These are phyloP conservation scores for Yarrowia porcina DNA, from an alignment of 805 yeast genomes.

Conservation along the genomic window DNA sequence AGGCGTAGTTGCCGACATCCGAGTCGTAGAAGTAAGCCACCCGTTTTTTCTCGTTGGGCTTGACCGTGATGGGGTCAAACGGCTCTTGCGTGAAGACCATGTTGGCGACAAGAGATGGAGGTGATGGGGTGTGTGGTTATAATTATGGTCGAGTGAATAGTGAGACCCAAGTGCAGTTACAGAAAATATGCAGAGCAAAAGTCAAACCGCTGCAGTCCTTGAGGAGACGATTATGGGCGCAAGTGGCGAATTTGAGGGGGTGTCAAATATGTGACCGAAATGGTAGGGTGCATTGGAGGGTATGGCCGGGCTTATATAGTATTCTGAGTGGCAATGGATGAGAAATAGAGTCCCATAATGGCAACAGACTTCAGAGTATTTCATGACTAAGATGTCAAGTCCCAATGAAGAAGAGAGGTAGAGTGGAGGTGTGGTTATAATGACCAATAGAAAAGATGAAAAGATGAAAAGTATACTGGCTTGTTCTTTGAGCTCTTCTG, in stretches of 20 bases:
- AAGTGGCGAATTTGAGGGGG: too few relatives aligned
- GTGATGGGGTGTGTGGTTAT: neutral
- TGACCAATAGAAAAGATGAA: too few relatives aligned
- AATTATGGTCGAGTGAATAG: neutral
- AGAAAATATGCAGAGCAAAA: conserved; percentile 12
- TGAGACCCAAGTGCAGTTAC: neutral
- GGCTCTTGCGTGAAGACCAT: conserved; percentile 26
- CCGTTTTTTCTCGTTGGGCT: conserved; percentile 26
- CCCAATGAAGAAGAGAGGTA: too few relatives aligned
- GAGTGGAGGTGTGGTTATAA: too few relatives aligned
- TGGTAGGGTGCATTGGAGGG: neutral
- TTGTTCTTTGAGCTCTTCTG: too few relatives aligned
- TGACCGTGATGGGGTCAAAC: conserved; percentile 26
- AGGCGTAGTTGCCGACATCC: conserved; percentile 96
- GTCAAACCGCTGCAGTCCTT: neutral
- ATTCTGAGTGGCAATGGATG: neutral
- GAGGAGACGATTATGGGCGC: neutral
- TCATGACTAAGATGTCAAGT: too few relatives aligned
- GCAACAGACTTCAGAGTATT: too few relatives aligned
- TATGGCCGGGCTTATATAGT: neutral
- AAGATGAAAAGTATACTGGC: too few relatives aligned
- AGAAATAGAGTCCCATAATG: too few relatives aligned
- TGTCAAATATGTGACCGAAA: too few relatives aligned
- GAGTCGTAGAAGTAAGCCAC: conserved; percentile 37
- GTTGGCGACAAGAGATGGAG: neutral